These are phyloP conservation scores for Angomonas desouzai DNA, from an alignment of 208 protist genomes.

Conservation along the genomic window DNA sequence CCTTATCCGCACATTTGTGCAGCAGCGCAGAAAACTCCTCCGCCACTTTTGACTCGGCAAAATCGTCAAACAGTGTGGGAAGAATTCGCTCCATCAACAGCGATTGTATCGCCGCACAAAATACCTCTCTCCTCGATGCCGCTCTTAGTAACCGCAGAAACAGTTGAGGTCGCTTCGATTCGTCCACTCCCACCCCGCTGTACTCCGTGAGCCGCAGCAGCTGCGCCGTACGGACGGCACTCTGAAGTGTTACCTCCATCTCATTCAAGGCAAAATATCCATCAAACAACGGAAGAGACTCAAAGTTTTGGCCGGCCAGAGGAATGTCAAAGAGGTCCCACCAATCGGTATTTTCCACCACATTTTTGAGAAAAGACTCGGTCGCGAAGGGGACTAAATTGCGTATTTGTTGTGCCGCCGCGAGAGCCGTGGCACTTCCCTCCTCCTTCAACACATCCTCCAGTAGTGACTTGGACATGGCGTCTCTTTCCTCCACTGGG, in stretches of 20 bases:
- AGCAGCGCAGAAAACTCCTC: slow-evolving; percentile 14
- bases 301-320: slow-evolving; percentile 14
- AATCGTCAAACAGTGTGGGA: slow-evolving; percentile 1
- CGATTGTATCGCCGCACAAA: slow-evolving; percentile 22
- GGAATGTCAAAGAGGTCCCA: slow-evolving; percentile 39
- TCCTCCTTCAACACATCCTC: slow-evolving; percentile 23
- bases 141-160: slow-evolving; percentile 48
- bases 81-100: slow-evolving; percentile 13
- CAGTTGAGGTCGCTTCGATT: slow-evolving; percentile 22
- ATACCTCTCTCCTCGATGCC: slow-evolving; percentile 25
- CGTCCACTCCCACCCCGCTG: slow-evolving; percentile 21
- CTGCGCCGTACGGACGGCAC: slow-evolving; percentile 68
- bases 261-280: slow-evolving; percentile 49
- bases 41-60: neutral
- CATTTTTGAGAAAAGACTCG: slow-evolving; percentile 27
- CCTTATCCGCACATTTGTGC: slow-evolving; percentile 12
- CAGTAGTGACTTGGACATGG: slow-evolving; percentile 25
- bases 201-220: slow-evolving; percentile 62
- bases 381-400: slow-evolving; percentile 70
- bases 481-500: slow-evolving; percentile 35
- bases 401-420: slow-evolving; percentile 43
- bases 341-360: slow-evolving; percentile 24
- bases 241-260: slow-evolving; percentile 44
- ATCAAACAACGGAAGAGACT: slow-evolving; percentile 40
- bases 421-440: slow-evolving; percentile 29